Conservation (phyloP, 495 filamentous ascomycete genomes). For the Penicillium odoratum region DNA sequence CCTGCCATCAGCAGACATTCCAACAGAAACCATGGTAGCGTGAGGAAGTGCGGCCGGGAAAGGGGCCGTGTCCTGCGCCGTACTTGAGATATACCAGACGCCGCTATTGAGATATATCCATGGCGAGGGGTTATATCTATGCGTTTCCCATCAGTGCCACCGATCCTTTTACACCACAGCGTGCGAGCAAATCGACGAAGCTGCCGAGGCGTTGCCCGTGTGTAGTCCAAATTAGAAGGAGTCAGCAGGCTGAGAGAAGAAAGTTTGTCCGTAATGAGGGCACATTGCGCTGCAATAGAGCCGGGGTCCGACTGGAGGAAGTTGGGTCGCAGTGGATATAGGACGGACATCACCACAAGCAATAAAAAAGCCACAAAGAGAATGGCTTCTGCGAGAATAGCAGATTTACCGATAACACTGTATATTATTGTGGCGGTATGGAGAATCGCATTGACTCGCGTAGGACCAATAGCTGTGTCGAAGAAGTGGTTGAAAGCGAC, state of each 20-base stretch:
- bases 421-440: background rate
- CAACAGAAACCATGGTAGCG: slow-evolving; percentile 18
- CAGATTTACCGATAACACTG: slow-evolving; percentile 14
- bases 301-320: slow-evolving; percentile 19
- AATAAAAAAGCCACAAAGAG: background rate
- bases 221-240: slow-evolving; percentile 7
- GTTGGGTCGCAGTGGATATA: slow-evolving; percentile 15
- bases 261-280: slow-evolving; percentile 16
- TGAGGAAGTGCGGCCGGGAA: slow-evolving; percentile 30
- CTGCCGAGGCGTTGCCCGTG: slow-evolving; percentile 20
- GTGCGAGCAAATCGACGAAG: slow-evolving; percentile 22
- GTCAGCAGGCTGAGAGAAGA: slow-evolving; percentile 4
- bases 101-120: background rate
- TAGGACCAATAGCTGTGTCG: slow-evolving; percentile 6
- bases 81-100: background rate
- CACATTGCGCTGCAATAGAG: slow-evolving; percentile 25
- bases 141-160: slow-evolving; percentile 3
- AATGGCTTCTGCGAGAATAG: slow-evolving; percentile 17
- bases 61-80: slow-evolving; percentile 6
- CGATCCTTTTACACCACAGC: slow-evolving; percentile 21
- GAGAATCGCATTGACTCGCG: background rate
- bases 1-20: slow-evolving; percentile 22
- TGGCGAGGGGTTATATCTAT: slow-evolving; percentile 15
- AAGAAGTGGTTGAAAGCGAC: slow-evolving; percentile 22
- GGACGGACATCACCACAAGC: background rate